These are phyloP conservation scores for Globisporangium irregulare DNA, from an alignment of 352 stramenopile genomes.

Conservation along the genomic window DNA sequence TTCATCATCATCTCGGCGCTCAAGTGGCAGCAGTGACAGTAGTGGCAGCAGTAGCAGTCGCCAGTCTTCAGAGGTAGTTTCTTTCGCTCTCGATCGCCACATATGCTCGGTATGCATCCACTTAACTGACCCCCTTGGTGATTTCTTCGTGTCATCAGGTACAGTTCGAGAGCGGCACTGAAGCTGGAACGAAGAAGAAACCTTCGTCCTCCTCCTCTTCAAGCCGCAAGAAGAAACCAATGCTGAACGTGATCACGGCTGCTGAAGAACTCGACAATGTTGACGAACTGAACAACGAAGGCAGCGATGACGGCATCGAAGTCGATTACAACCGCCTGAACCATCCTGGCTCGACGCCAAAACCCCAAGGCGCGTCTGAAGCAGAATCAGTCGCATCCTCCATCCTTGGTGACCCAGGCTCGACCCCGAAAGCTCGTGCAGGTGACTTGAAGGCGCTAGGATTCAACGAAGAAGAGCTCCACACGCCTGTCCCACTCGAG, in stretches of 20 bases:
- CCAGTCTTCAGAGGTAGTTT: slow-evolving; percentile 8
- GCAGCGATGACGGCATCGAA: slow-evolving; percentile 12
- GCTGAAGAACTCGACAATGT: slow-evolving; percentile 13
- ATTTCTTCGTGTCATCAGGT: neutral
- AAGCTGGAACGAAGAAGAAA: slow-evolving; percentile 12
- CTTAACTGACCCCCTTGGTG: neutral
- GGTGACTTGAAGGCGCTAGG: slow-evolving; percentile 45
- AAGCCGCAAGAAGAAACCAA: slow-evolving; percentile 29
- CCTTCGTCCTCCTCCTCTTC: neutral
- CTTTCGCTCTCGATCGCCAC: neutral
- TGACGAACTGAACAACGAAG: slow-evolving; percentile 4
- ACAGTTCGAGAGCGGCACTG: neutral
- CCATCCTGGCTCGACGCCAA: slow-evolving; percentile 60
- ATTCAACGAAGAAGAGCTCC: slow-evolving; percentile 49
- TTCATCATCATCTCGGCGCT: slow-evolving; percentile 7
- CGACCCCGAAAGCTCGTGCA: slow-evolving; percentile 48
- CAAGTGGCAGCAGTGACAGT: slow-evolving; percentile 7
- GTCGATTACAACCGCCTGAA: slow-evolving; percentile 52
- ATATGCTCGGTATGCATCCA: neutral
- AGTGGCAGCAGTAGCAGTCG: slow-evolving; percentile 11
- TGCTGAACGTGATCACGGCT: slow-evolving; percentile 41
- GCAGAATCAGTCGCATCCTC: slow-evolving; percentile 12
- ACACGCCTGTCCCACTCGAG: slow-evolving; percentile 12
- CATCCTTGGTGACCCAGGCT: slow-evolving; percentile 57
- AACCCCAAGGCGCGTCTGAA: slow-evolving; percentile 19